phyloP scores from a whole-genome alignment of 139 green algal genomes.

The Chlamydomonas sp. region DNA sequence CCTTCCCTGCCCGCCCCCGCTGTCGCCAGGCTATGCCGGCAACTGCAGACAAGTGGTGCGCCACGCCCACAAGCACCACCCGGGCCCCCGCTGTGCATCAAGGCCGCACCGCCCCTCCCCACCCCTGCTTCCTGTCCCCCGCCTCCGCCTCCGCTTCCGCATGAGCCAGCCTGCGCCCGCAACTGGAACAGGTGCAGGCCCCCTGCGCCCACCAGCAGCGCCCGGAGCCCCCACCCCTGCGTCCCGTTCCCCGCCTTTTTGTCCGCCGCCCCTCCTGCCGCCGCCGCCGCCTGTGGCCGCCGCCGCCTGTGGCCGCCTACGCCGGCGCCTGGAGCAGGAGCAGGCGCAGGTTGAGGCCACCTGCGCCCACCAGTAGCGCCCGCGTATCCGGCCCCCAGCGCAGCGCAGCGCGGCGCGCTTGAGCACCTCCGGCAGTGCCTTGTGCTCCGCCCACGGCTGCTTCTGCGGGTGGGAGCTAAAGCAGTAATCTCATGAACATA shows the following conservation, averaged over 20 bases:
- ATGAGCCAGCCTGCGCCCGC: too few relatives aligned
- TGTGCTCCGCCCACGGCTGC: constrained; percentile 76
- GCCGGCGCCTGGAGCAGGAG: constrained; percentile 36
- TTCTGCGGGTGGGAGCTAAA: neutral
- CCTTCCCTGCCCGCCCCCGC: too few relatives aligned
- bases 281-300: too few relatives aligned
- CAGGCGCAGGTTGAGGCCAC: constrained; percentile 91
- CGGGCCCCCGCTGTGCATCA: constrained; percentile 50
- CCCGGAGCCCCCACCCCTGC: constrained; percentile 60
- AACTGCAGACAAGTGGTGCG: neutral
- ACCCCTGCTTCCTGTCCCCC: too few relatives aligned
- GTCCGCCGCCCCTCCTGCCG: too few relatives aligned
- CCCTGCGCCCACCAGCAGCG: constrained; percentile 77
- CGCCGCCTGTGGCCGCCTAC: too few relatives aligned
- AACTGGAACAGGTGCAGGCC: constrained; percentile 73
- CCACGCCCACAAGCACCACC: constrained; percentile 76
- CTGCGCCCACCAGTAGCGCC: constrained; percentile 78
- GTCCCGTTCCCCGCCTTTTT: too few relatives aligned
- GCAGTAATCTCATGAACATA: too few relatives aligned
- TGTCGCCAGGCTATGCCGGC: neutral
- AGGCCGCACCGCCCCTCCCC: constrained; percentile 18
- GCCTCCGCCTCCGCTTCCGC: too few relatives aligned
- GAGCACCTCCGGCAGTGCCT: constrained; percentile 69
- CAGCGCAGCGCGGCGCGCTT: constrained; percentile 72
- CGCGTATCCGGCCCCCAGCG: constrained; percentile 71